Conservation (phyloP, 768 basidiomycete species). For the Tylopilus sp. region DNA sequence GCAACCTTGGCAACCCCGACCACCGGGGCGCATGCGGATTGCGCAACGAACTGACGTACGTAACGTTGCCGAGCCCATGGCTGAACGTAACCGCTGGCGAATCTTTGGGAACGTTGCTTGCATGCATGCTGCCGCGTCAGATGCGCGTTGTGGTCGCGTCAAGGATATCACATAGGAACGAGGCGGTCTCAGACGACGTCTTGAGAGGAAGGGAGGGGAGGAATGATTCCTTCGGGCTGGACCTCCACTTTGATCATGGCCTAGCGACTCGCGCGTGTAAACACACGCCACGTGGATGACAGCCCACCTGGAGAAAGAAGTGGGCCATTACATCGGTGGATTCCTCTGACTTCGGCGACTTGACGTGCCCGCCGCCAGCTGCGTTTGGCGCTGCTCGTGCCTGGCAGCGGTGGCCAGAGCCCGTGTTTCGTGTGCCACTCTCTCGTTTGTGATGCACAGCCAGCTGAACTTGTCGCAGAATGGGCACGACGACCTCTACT, state of each 20-base stretch:
- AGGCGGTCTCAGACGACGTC: conserved; percentile 8
- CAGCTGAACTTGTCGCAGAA: neutral
- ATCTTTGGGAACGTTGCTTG: conserved; percentile 5
- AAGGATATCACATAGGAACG: conserved; percentile 1
- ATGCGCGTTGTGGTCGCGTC: conserved; percentile 5
- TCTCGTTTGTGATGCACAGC: neutral
- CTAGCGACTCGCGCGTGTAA: neutral
- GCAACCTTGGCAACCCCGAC: conserved; percentile 12
- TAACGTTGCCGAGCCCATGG: conserved; percentile 13
- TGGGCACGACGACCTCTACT: conserved; percentile 9
- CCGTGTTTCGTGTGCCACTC: neutral
- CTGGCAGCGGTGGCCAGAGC: neutral
- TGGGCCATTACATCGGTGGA: neutral
- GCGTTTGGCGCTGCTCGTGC: neutral
- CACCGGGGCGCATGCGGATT: conserved; percentile 12
- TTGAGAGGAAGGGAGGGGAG: no score
- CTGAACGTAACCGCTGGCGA: conserved; percentile 3
- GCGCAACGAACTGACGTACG: conserved; percentile 7
- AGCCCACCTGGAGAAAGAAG: conserved; percentile 4
- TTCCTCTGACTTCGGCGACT: conserved; percentile 2
- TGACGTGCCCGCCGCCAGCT: neutral
- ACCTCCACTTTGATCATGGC: conserved; percentile 9
- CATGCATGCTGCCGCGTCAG: conserved; percentile 8
- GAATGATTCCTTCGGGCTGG: conserved; percentile 5
- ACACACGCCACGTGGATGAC: neutral